A percentile compares a stretch with the other conserved stretches of the same genome.
Evolutionary conservation across 140 eudicot species (phyloP).

Genomic region (Oenanthe javanica): DNA sequence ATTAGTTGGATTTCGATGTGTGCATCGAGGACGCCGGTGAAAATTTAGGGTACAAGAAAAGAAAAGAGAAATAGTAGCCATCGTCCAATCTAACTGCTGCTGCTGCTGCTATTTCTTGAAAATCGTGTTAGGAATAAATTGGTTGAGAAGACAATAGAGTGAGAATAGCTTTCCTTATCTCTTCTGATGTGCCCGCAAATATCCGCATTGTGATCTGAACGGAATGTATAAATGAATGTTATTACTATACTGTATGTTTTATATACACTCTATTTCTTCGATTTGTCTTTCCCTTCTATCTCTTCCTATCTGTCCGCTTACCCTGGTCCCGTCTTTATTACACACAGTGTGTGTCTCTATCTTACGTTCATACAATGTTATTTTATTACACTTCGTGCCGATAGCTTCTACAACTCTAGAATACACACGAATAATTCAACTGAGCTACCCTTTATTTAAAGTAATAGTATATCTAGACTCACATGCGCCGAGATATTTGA

Average conservation of each 20-base stretch:
- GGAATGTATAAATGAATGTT: neutral
- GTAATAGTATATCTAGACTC: too few species aligned
- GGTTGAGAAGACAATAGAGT: neutral
- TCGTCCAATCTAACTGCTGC: neutral
- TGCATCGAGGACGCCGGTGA: slow-evolving; percentile 11
- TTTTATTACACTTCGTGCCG: too few species aligned
- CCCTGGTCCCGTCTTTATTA: neutral
- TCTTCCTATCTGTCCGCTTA: neutral
- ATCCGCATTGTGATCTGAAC: neutral
- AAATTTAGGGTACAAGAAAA: slow-evolving; percentile 5
- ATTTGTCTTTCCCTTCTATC: neutral
- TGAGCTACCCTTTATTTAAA: too few species aligned
- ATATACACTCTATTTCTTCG: neutral
- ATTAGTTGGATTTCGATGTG: neutral
- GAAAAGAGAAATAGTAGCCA: neutral
- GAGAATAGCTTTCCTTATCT: neutral
- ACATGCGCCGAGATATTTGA: too few species aligned
- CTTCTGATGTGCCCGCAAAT: slow-evolving; percentile 1
- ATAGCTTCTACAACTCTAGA: too few species aligned
- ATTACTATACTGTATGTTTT: too few species aligned
- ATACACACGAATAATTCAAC: too few species aligned
- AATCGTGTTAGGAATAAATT: neutral
- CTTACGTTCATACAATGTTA: neutral
- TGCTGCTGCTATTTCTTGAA: neutral
- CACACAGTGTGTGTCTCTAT: neutral